Evolutionary conservation across 192 early-diverging fungal genomes (phyloP), one percentile per base, ranked within the genome.

Genomic region (Coemansia sp.): DNA sequence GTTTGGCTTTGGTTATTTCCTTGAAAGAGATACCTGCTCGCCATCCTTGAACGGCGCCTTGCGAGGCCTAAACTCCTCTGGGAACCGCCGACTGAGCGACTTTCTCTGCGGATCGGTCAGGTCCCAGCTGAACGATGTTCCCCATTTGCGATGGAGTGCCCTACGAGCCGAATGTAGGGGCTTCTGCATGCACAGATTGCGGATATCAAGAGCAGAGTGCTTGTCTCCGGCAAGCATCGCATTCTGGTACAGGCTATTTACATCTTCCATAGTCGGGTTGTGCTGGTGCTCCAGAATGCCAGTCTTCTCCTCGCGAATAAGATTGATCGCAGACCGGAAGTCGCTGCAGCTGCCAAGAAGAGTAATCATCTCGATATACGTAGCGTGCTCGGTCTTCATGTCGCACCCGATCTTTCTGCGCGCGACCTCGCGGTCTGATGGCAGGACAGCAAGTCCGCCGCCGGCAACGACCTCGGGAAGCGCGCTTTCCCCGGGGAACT

Each of bases 311-410:
- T 78, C 72, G 58, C 71, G 71, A 25, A 86, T 61, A 34, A 88
- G 68, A n/a, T 67, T 68, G 16, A 87, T 56, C 1, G 82, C 82
- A 27, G 77, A 60, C 11, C 67, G 60, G 29, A 84, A 62, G 49
- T 88, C 82, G 51, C 83, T 61, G 34, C 70, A 68, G 63, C 82
- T 83, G 50, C 86, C 86, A 30, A 91, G 66, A 19, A 85, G 75
- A 24, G 85, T 86, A n/a, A 87, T 73, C 87, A 90, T 89, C 36
- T 83, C 68, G 22, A 83, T 67, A 58, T 85, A 84, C 22, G 72
- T 71, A 5, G 81, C 63, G 30, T 85, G 83, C 52, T 89, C 85
- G 32, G 83, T 68, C 19, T 72, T 64, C 54, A 83, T 69, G 10
- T 83, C 85, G 62, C 82, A 82, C 34, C 86, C 86, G 23, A 73